Evolutionary conservation across 257 asterid species (phyloP), one percentile per base, ranked within the genome.

Genomic region (Ligustrum vulgare): DNA sequence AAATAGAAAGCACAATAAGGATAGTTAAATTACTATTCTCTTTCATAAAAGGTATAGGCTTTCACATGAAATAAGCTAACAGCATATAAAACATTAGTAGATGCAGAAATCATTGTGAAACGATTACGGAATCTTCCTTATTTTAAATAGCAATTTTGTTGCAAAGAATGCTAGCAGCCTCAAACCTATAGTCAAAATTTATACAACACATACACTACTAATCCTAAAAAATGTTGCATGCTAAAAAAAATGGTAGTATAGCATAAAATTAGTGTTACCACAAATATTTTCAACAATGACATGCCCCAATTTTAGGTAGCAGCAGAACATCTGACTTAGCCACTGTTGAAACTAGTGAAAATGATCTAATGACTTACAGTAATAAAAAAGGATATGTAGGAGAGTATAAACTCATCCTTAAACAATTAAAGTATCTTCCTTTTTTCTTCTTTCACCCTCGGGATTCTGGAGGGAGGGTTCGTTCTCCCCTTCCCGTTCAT

Each of bases 61-160:
- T 41, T 70, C 25, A 13, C 6, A 15, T 3, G 32, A n/a, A 60
- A 54, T 58, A 67, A 16, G 70, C 16, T 35, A 37, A 34, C 11
- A 8, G 45, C 34, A 47, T 64, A 41, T 51, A 18, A 35, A 71
- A 54, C 62, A 36, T 78, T 78, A 71, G 39, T 10, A 31, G 63
- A 41, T 67, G 41, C 66, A 66, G 62, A n/a, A 47, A 72, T 49
- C 56, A 34, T 11, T 34, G 8, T 28, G 22, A 75, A 15, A 39
- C 43, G 37, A 69, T 69, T 66, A 43, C 32, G 63, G 9, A 77
- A 56, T 71, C 51, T 64, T 64, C 22, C 62, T 72, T 35, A 60
- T 11, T 56, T 34, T 25, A 34, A 11, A 7, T 36, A 73, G 65
- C 10, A 12, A 68, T 72, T 68, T 54, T 28, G 31, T 73, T 41